Evolutionary conservation across 495 filamentous ascomycete species (phyloP).

Genomic region (Podospora sp.): DNA sequence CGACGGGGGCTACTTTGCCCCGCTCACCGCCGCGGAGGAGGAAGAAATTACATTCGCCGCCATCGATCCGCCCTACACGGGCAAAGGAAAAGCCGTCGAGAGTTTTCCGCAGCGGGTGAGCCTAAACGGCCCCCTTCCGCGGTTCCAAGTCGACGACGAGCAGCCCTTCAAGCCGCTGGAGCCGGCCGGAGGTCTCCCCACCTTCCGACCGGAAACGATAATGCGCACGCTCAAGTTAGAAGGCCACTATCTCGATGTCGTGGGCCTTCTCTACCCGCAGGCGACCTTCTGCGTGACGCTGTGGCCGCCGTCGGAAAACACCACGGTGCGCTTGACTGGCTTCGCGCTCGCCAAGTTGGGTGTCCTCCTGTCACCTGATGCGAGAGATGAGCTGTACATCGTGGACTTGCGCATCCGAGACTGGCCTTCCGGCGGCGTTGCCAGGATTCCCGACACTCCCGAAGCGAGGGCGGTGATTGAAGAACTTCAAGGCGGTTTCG

Average conservation of each 20-base stretch:
- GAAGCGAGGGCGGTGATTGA: neutral
- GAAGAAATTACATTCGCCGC: neutral
- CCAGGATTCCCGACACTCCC: neutral
- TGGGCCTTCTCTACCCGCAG: neutral
- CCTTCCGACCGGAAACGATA: neutral
- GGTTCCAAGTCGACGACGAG: neutral
- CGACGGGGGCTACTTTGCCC: neutral
- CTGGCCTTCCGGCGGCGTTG: slow-evolving; percentile 6
- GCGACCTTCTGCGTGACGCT: slow-evolving; percentile 1
- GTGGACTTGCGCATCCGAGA: neutral
- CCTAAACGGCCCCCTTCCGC: neutral
- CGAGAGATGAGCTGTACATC: neutral
- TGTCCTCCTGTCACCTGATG: neutral
- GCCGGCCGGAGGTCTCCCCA: neutral
- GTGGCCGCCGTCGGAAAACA: neutral
- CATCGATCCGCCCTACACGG: neutral
- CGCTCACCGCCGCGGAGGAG: neutral
- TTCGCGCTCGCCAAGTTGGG: neutral
- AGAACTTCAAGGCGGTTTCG: neutral
- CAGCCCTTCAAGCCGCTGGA: neutral
- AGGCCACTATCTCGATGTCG: neutral
- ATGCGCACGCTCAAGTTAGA: neutral
- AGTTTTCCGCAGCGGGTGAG: neutral
- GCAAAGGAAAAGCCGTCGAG: neutral
- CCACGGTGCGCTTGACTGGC: neutral